These are phyloP conservation scores for Secale cereale DNA, from an alignment of 176 grass and related monocot species.

Conservation along the genomic window DNA sequence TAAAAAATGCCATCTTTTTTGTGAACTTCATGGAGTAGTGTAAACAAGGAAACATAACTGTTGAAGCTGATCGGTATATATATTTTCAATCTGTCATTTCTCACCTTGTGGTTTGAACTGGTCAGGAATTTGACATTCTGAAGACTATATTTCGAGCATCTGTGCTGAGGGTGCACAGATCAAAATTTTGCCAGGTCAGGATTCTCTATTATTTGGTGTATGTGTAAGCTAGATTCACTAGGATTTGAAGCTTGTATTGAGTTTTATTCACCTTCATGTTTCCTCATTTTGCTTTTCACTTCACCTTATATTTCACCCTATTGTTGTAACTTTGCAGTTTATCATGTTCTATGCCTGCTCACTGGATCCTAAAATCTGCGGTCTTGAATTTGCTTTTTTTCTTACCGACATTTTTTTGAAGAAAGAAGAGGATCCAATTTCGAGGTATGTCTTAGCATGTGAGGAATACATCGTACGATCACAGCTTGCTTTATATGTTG, in stretches of 20 bases:
- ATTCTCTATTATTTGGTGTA: conserved; percentile 8
- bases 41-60: background rate
- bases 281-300: background rate
- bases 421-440: conserved; percentile 55
- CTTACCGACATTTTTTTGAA: conserved; percentile 70
- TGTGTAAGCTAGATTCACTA: conserved; percentile 4
- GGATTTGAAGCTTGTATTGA: background rate
- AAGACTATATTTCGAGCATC: conserved; percentile 65
- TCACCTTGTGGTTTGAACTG: conserved; percentile 30
- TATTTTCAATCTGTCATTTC: background rate
- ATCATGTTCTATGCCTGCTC: conserved; percentile 99
- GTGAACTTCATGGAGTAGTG: background rate
- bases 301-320: conserved; percentile 23
- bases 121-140: conserved; percentile 69
- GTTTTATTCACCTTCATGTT: conserved; percentile 13
- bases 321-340: conserved; percentile 62
- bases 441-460: conserved; percentile 44
- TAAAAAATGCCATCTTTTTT: background rate
- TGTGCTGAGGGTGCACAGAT: conserved; percentile 78
- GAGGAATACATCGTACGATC: background rate
- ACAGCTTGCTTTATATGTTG: background rate
- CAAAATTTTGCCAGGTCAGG: conserved; percentile 83
- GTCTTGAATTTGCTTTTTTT: conserved; percentile 57
- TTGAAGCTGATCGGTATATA: background rate
- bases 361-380: conserved; percentile 75